A percentile compares a stretch with the other conserved stretches of the same genome.
Evolutionary conservation across 2,329 filamentous ascomycete species (phyloP).

Genomic region (Colletotrichum ledebouriae): DNA sequence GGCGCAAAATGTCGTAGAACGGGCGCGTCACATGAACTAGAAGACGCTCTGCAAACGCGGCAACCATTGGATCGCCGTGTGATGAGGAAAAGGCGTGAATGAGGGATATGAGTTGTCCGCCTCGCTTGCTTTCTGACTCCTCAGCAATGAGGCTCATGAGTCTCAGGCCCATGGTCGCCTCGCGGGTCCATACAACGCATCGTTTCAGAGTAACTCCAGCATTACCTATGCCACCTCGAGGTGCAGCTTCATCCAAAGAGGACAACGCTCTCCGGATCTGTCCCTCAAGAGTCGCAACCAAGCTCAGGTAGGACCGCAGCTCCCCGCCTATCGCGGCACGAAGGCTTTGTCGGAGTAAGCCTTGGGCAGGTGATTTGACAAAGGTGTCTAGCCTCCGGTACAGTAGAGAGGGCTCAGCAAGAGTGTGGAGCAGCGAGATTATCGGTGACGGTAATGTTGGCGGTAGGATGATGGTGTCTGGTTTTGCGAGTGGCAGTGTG

Average conservation of each 20-base stretch:
- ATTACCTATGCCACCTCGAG: slow-evolving; percentile 81
- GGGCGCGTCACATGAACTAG: slow-evolving; percentile 89
- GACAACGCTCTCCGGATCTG: slow-evolving; percentile 89
- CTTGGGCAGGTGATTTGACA: slow-evolving; percentile 83
- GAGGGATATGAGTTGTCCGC: slow-evolving; percentile 91
- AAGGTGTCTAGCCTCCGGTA: slow-evolving; percentile 86
- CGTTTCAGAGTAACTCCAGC: slow-evolving; percentile 93
- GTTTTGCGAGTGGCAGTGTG: slow-evolving; percentile 80
- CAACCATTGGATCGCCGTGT: slow-evolving; percentile 95
- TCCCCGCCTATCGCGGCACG: slow-evolving; percentile 88
- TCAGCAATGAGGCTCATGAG: slow-evolving; percentile 96
- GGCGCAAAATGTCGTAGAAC: slow-evolving; percentile 95
- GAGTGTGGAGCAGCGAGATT: slow-evolving; percentile 86
- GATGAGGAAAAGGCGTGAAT: slow-evolving; percentile 95
- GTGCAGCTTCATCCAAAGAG: slow-evolving; percentile 76
- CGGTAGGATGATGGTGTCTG: slow-evolving; percentile 81
- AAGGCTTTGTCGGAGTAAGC: slow-evolving; percentile 92
- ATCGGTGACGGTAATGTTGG: slow-evolving; percentile 84
- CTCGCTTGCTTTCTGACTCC: slow-evolving; percentile 84
- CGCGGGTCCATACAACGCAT: slow-evolving; percentile 96
- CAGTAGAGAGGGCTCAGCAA: slow-evolving; percentile 94
- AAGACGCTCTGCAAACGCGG: slow-evolving; percentile 90
- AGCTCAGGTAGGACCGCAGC: slow-evolving; percentile 87
- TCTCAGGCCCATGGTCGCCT: slow-evolving; percentile 94
- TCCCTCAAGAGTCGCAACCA: slow-evolving; percentile 92